A percentile compares a stretch with the other conserved stretches of the same genome.
Evolutionary conservation across 2,329 filamentous ascomycete genomes (phyloP).

Genomic region (Aspergillus tubingensis): DNA sequence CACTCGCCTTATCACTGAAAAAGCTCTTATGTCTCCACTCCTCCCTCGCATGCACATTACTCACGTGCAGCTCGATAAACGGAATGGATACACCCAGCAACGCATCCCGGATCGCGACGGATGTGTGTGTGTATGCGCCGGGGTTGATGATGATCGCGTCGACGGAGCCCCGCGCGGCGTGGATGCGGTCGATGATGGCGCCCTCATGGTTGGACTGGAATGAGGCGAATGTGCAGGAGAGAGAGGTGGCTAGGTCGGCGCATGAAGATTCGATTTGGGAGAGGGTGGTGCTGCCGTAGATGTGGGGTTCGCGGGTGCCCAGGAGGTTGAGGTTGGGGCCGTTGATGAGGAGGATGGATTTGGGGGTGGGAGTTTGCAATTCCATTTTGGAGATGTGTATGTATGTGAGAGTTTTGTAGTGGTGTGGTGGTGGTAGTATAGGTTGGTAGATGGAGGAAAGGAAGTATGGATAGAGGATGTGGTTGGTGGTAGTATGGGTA

Average conservation of each 20-base stretch:
- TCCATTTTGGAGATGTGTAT: constrained; percentile 25
- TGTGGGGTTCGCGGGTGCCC: constrained; percentile 70
- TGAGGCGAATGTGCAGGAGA: constrained; percentile 55
- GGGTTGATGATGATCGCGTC: constrained; percentile 73
- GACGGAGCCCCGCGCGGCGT: constrained; percentile 60
- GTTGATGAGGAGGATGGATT: constrained; percentile 70
- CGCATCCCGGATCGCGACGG: constrained; percentile 74
- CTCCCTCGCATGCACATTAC: constrained; percentile 73
- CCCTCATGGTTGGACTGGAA: constrained; percentile 82
- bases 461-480: not conserved
- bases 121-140: constrained; percentile 74
- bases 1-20: constrained; percentile 73
- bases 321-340: constrained; percentile 83
- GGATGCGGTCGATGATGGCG: constrained; percentile 71
- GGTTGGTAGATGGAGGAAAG: not conserved
- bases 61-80: constrained; percentile 77
- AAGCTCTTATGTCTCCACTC: constrained; percentile 69
- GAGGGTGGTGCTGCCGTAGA: constrained; percentile 73
- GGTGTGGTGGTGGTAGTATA: not conserved
- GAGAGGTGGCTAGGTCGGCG: constrained; percentile 50
- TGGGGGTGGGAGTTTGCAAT: constrained; percentile 8
- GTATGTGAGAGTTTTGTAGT: not conserved
- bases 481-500: not conserved
- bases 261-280: constrained; percentile 58
- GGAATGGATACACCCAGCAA: constrained; percentile 68